Base-by-base conservation (phyloP, 2,329 filamentous ascomycete species). In the Hypoxylon sp. region DNA sequence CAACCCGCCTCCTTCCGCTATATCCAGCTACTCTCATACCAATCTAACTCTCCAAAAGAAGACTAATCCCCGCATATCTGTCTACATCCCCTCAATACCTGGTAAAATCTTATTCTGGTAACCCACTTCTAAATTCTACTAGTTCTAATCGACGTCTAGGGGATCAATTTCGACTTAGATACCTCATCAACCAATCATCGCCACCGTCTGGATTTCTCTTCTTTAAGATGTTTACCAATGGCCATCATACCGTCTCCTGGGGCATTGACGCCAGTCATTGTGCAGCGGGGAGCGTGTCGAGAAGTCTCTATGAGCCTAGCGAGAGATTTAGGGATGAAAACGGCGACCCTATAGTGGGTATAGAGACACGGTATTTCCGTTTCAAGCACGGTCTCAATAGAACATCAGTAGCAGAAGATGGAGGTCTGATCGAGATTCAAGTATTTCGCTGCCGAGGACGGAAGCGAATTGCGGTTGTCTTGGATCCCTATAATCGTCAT, bases 191-290 rank as follows among this genome's bases (percentile, higher is more conserved):
- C 51, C 78, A 75, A 47, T 70, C 76, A 1, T 78, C 78, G 0
- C 71, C 73, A 2, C 79, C 74, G 17, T 77, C 80, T 42, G 78
- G 74, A 57, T 84, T 82, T 68, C 74, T 88, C 9, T 87, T 85
- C 76, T 89, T 89, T 78, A 88, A 86, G 71, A 76, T 89, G 57
- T 80, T 80, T 61, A 82, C 89, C 74, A 89, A 90, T 68, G 86
- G 86, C 14, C 81, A 83, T 14, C 80, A 82, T 17, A 78, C 85
- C n/a, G 80, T 83, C 2, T 84, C 83, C 2, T 90, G 86, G 83
- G 87, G 87, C 1, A 80, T 84, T 19, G 80, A 86, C 61, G 76
- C 83, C 14, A 72, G 72, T 13, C 71, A 68, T 3, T 76, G 76
- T 52, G 71, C 74, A 1, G 73, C 74, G 5, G 83, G 85, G 6